phyloP scores from a whole-genome alignment of 371 early-diverging fungal genomes.

The Coemansia sp. region DNA sequence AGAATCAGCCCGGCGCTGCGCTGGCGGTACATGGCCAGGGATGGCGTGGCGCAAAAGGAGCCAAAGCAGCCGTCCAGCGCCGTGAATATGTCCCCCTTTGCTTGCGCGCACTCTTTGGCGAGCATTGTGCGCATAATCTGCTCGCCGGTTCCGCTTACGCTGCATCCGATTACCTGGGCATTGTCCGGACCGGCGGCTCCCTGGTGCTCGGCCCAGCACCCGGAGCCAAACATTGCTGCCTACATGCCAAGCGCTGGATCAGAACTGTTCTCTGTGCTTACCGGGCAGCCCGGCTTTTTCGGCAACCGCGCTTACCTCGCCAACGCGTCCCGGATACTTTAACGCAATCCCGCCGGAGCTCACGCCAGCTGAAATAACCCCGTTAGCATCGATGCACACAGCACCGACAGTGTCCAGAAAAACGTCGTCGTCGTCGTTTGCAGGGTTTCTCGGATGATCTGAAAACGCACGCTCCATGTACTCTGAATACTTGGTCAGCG shows the following conservation, averaged over 20 bases:
- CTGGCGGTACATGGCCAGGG: conserved; percentile 25
- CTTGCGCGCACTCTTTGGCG: conserved; percentile 58
- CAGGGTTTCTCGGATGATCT: neutral
- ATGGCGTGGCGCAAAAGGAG: conserved; percentile 2
- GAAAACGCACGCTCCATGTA: conserved; percentile 15
- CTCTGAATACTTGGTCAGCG: conserved; percentile 12
- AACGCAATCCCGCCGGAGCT: conserved; percentile 87
- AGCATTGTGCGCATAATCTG: conserved; percentile 74
- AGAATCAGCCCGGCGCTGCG: conserved; percentile 34
- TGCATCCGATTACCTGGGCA: conserved; percentile 63
- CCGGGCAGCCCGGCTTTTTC: neutral
- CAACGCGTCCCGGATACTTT: conserved; percentile 79
- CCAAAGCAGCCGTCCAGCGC: conserved; percentile 41
- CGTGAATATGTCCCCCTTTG: conserved; percentile 34
- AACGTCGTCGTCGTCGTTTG: conserved; percentile 16
- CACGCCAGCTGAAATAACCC: conserved; percentile 74
- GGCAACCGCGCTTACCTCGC: conserved; percentile 64
- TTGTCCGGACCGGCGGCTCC: neutral
- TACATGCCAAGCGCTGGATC: conserved; percentile 13
- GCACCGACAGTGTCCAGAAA: conserved; percentile 88
- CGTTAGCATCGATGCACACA: conserved; percentile 68
- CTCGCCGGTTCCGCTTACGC: conserved; percentile 79
- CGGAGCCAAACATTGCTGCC: conserved; percentile 74
- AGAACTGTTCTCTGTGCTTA: neutral
- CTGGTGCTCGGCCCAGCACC: conserved; percentile 68